Evolutionary conservation across 176 grass and related monocot species (phyloP).

Genomic region (Musa acuminata): DNA sequence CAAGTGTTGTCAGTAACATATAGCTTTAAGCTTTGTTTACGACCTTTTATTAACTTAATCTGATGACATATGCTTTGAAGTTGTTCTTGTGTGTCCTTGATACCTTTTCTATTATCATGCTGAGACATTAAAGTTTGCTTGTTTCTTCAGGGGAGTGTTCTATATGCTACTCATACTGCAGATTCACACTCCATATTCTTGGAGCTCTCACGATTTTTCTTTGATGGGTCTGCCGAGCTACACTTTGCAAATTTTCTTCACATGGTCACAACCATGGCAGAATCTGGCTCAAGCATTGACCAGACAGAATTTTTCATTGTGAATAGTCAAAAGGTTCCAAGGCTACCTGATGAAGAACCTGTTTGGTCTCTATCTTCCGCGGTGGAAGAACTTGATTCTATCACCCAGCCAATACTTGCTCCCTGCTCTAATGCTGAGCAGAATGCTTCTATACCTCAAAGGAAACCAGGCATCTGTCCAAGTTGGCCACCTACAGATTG

Average conservation of each 20-base stretch:
- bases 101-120: background rate
- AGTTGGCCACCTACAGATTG: conserved; percentile 62
- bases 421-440: conserved; percentile 15
- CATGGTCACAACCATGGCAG: conserved; percentile 73
- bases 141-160: conserved; percentile 62
- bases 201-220: conserved; percentile 83
- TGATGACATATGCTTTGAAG: background rate
- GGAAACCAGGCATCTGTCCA: conserved; percentile 29
- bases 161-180: conserved; percentile 43
- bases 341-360: conserved; percentile 50
- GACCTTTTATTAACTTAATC: background rate
- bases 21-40: background rate
- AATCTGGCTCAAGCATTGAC: conserved; percentile 48
- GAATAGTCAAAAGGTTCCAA: conserved; percentile 72
- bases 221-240: conserved; percentile 74
- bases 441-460: conserved; percentile 25
- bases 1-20: background rate
- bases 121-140: conserved; percentile 7
- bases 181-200: conserved; percentile 76
- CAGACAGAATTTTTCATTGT: conserved; percentile 67
- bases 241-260: conserved; percentile 85
- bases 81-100: background rate
- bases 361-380: conserved; percentile 60
- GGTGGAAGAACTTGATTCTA: conserved; percentile 21
- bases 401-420: conserved; percentile 19